A percentile compares a stretch with the other conserved stretches of the same genome.
These are phyloP conservation scores for Lipomyces yamanashiensis DNA, from an alignment of 805 yeast genomes.

Conservation along the genomic window DNA sequence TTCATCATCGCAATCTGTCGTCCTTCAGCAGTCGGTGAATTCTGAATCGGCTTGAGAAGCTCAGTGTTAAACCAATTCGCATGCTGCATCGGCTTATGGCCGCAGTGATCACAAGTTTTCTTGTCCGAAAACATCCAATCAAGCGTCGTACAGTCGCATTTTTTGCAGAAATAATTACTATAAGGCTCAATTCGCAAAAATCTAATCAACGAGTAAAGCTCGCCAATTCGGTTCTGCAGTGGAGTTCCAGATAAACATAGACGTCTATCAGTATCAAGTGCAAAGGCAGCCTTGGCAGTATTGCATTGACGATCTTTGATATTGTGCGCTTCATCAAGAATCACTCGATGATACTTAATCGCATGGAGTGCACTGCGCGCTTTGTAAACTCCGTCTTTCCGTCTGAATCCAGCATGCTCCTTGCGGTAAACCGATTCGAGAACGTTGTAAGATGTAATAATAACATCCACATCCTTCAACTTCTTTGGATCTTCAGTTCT, in stretches of 20 bases:
- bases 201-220: slow-evolving; percentile 87
- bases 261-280: slow-evolving; percentile 68
- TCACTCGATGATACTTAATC: slow-evolving; percentile 78
- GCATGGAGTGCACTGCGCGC: slow-evolving; percentile 77
- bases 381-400: slow-evolving; percentile 71
- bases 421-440: slow-evolving; percentile 84
- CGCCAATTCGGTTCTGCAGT: slow-evolving; percentile 94
- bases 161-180: slow-evolving; percentile 88
- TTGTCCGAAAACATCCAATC: slow-evolving; percentile 87
- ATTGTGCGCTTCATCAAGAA: slow-evolving; percentile 96
- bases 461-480: slow-evolving; percentile 67
- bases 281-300: slow-evolving; percentile 89
- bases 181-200: slow-evolving; percentile 85
- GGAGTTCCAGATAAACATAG: slow-evolving; percentile 98
- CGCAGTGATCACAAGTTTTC: slow-evolving; percentile 83
- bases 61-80: slow-evolving; percentile 95
- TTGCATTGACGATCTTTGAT: slow-evolving; percentile 93
- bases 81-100: slow-evolving; percentile 93
- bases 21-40: slow-evolving; percentile 75
- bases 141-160: slow-evolving; percentile 77
- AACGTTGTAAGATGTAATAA: slow-evolving; percentile 84
- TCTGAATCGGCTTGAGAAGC: slow-evolving; percentile 92
- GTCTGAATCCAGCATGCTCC: slow-evolving; percentile 78
- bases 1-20: slow-evolving; percentile 78
- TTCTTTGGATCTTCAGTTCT: slow-evolving; percentile 64